Conservation (phyloP, 2,329 filamentous ascomycete genomes). For the Alternaria ethzedia region DNA sequence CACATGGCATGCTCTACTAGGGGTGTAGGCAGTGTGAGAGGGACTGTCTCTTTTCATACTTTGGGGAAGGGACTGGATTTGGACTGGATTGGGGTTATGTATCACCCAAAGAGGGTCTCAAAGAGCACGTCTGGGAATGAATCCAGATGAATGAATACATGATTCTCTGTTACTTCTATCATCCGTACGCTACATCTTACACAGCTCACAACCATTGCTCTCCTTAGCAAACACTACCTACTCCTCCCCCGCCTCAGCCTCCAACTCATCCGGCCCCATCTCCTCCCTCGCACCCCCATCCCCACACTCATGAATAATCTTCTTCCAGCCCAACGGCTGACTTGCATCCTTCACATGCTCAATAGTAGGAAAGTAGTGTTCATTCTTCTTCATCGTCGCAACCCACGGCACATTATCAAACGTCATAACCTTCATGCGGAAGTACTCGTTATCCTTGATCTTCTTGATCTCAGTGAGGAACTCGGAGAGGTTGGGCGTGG, state of each 20-base stretch:
- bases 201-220: background rate
- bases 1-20: background rate
- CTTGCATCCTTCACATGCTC: conserved; percentile 66
- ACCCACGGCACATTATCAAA: conserved; percentile 99
- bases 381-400: conserved; percentile 99
- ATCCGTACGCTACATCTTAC: background rate
- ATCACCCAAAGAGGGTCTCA: background rate
- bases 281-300: conserved; percentile 45
- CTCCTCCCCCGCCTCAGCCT: conserved; percentile 33
- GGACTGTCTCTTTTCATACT: background rate
- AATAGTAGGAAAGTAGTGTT: conserved; percentile 84
- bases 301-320: conserved; percentile 61
- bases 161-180: background rate
- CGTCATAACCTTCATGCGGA: conserved; percentile 94
- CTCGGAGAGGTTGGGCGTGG: conserved; percentile 79
- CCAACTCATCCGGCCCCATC: conserved; percentile 34
- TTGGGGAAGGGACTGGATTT: background rate
- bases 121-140: background rate
- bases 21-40: background rate
- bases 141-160: background rate
- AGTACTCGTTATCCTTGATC: conserved; percentile 97
- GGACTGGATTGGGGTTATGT: background rate
- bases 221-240: background rate
- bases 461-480: conserved; percentile 83
- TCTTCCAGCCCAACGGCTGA: conserved; percentile 63